phyloP scores from a whole-genome alignment of 2,329 filamentous ascomycete genomes.

The Fusarium napiforme region DNA sequence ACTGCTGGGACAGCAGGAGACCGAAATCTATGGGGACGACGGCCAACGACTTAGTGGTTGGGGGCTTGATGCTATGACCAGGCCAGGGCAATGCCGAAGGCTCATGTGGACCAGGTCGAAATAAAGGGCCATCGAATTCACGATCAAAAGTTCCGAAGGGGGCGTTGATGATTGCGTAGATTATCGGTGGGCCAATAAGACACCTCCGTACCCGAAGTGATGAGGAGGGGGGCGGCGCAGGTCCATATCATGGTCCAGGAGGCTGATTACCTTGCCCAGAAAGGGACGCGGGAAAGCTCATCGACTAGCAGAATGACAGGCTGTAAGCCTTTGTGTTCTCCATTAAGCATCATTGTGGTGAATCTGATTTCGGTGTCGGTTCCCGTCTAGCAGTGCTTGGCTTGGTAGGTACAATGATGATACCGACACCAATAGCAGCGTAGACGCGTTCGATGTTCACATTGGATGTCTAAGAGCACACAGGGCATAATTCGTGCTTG shows the following conservation, averaged over 20 bases:
- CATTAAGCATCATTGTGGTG: conserved; percentile 26
- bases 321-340: conserved; percentile 41
- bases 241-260: conserved; percentile 29
- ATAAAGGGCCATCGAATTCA: conserved; percentile 32
- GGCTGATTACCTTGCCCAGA: conserved; percentile 25
- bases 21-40: conserved; percentile 25
- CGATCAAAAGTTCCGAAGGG: conserved; percentile 37
- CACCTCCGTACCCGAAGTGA: conserved; percentile 45
- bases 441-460: conserved; percentile 18
- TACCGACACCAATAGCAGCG: conserved; percentile 16
- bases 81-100: conserved; percentile 25
- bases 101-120: conserved; percentile 31
- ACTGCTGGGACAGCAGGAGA: conserved; percentile 32
- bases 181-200: conserved; percentile 44
- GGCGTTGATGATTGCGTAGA: conserved; percentile 36
- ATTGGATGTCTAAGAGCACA: conserved; percentile 10
- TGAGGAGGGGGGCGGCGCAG: conserved; percentile 35
- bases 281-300: conserved; percentile 30
- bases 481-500: conserved; percentile 12
- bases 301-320: conserved; percentile 21
- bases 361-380: conserved; percentile 36
- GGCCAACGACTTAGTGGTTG: conserved; percentile 25
- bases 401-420: conserved; percentile 29
- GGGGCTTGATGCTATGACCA: conserved; percentile 24
- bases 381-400: conserved; percentile 31